These are phyloP conservation scores for Chlorella sp. DNA, from an alignment of 139 green algal genomes.

Conservation along the genomic window DNA sequence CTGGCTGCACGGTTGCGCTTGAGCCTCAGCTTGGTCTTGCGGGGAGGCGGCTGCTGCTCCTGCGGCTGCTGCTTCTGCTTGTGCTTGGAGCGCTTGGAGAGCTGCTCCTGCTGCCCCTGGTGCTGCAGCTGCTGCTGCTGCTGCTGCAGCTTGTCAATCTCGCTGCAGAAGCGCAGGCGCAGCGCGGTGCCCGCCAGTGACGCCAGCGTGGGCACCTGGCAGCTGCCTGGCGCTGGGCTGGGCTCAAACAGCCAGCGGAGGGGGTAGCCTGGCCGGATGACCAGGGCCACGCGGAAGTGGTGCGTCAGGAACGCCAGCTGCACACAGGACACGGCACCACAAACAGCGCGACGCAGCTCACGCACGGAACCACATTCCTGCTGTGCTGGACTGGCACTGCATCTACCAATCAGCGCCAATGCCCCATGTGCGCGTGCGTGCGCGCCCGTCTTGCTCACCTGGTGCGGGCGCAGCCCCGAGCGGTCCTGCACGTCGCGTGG, in stretches of 20 bases:
- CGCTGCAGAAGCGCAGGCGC: neutral
- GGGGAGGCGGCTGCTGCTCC: too few species aligned
- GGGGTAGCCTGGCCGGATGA: constrained; percentile 3
- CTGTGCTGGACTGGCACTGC: too few species aligned
- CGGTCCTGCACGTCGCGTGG: neutral
- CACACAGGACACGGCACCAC: too few species aligned
- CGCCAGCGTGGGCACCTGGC: neutral
- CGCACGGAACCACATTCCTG: too few species aligned
- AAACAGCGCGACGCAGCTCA: neutral
- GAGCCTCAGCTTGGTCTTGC: too few species aligned
- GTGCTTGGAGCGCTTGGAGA: too few species aligned
- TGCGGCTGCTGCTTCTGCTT: too few species aligned
- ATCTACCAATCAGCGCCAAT: too few species aligned
- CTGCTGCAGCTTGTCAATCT: neutral
- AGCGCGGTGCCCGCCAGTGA: neutral
- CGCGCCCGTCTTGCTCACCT: neutral
- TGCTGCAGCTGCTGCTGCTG: too few species aligned
- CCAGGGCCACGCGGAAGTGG: constrained; percentile 3
- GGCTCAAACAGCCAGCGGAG: constrained; percentile 2
- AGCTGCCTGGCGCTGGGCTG: neutral
- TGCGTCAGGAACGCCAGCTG: constrained; percentile 5
- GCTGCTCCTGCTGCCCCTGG: too few species aligned
- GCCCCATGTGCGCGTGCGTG: neutral
- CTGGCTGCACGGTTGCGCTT: too few species aligned
- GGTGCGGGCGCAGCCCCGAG: constrained; percentile 1